phyloP scores from a whole-genome alignment of 345 rosid genomes.

The Gossypium ekmanianum region DNA sequence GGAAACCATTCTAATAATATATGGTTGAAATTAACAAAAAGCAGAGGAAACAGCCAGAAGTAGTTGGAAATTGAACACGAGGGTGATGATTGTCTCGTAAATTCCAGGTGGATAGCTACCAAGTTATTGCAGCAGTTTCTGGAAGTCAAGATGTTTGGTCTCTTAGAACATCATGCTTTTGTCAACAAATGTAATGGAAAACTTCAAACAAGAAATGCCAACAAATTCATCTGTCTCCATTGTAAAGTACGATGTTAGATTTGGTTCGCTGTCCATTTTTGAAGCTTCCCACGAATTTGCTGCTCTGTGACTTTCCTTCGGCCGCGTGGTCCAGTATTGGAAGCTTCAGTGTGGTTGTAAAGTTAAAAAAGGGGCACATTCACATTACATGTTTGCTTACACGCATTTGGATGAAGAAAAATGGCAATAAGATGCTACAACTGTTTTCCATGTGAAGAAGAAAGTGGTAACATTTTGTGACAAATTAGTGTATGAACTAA shows the following conservation, averaged over 20 bases:
- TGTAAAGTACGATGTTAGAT: background rate
- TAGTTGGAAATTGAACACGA: background rate
- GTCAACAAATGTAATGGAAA: conserved; percentile 13
- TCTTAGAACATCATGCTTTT: background rate
- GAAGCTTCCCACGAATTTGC: conserved; percentile 10
- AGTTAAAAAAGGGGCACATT: background rate
- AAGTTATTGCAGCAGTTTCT: background rate
- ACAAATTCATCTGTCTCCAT: background rate
- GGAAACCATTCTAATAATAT: background rate
- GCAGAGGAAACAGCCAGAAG: background rate
- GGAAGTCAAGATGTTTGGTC: background rate
- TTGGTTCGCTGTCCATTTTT: background rate
- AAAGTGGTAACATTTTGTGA: too few species aligned
- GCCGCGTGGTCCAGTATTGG: background rate
- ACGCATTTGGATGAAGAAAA: too few species aligned
- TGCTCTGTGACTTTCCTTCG: background rate
- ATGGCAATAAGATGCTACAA: too few species aligned
- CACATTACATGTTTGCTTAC: too few species aligned
- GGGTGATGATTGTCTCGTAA: too few species aligned
- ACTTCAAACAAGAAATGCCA: conserved; percentile 11
- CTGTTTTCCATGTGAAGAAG: too few species aligned
- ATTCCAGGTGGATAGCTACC: background rate
- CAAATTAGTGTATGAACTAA: background rate
- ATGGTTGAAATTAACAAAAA: background rate
- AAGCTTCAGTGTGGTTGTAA: background rate